These are phyloP conservation scores for Phialocephala sp. DNA, from an alignment of 2,329 filamentous ascomycete species.

Conservation along the genomic window DNA sequence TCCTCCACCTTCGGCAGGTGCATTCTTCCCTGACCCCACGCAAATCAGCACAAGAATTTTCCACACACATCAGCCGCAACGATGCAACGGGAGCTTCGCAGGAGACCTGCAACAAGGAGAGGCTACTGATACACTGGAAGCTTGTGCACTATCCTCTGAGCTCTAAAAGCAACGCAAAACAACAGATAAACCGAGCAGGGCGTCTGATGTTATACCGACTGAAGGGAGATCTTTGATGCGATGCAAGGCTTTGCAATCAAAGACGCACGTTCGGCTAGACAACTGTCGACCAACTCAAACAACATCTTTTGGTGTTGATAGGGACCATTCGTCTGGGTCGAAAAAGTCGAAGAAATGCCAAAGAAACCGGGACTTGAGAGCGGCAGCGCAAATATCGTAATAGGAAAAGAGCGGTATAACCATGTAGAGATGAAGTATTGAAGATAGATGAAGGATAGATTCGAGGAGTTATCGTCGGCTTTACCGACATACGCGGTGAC, in stretches of 20 bases:
- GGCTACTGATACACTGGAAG: not conserved
- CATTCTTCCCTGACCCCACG: not conserved
- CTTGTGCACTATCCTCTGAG: not conserved
- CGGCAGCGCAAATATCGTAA: not conserved
- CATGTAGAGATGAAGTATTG: slow-evolving; percentile 18
- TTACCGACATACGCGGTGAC: not conserved
- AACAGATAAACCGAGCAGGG: not conserved
- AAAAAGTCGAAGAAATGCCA: not conserved
- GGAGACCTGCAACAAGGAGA: not conserved
- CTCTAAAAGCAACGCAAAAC: not conserved
- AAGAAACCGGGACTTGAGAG: not conserved
- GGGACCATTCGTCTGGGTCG: not conserved
- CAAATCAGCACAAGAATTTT: not conserved
- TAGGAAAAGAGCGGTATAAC: slow-evolving; percentile 13
- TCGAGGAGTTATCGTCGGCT: not conserved
- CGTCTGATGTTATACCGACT: not conserved
- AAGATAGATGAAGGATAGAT: slow-evolving; percentile 15
- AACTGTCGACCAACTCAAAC: not conserved
- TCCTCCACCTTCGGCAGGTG: not conserved
- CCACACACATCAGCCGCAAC: not conserved
- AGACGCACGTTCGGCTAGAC: not conserved
- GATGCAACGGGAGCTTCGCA: not conserved
- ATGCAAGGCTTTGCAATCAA: not conserved
- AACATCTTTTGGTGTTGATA: not conserved
- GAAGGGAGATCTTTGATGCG: not conserved